Base-by-base conservation (phyloP, 768 basidiomycete species). In the Leucosporidium yakuticum region DNA sequence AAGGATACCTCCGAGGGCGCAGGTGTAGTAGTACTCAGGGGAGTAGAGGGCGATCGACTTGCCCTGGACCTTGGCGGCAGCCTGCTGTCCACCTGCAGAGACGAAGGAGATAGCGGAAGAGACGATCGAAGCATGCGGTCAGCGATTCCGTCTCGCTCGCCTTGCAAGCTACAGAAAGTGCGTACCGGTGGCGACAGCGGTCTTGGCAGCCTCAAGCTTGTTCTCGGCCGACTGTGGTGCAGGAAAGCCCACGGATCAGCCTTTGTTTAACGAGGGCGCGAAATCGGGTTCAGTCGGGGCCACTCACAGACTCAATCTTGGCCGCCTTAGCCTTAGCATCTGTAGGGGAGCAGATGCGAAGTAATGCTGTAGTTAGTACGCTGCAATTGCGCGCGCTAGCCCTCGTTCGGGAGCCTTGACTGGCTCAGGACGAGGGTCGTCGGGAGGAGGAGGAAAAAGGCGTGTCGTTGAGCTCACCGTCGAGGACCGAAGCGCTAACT, bases 1-100 rank as follows among this genome's bases (percentile, higher is more conserved):
- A 72, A 93, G 83, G 62, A 83, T 83, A 85, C 91, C 91, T 77
- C 90, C 90, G 74, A 93, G 84, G 85, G 90, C 87, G 79, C 87
- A 89, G 80, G 91, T 90, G 77, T 86, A 79, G 69, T 74, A 76
- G 69, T 68, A 74, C 68, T 73, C 62, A 64, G 71, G 67, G 31
- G 73, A 73, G 75, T 76, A 76, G 50, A 76, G 69, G 65, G 68
- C 67, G 65, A 74, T 74, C 36, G 27, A 29, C 50, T 53, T 39
- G 64, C 50, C 51, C 58, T 57, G 49, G 47, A 63, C 68, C 68
- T 69, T 68, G 17, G 62, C 67, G 44, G 32, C 69, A 29, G 19
- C 48, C 31, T 64, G 39, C 39, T 58, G 21, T 27, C 36, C 57
- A 15, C 31, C 23, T 25, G 53, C 19, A 54, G 31, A 25, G 6